Conservation (phyloP, 768 basidiomycete species). For the Lactarius trivialis region DNA sequence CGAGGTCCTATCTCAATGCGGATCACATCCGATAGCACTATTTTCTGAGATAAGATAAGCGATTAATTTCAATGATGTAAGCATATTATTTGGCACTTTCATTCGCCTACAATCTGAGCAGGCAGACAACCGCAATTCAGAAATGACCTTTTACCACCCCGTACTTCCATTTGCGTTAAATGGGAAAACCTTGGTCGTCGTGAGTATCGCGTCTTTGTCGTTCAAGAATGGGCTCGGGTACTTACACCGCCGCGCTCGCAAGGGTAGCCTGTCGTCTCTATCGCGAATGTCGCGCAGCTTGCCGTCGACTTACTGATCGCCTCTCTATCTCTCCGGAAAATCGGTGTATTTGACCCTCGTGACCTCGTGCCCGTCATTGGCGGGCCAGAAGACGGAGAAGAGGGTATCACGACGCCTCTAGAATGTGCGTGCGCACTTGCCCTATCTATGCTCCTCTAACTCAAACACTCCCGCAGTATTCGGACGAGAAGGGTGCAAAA, state of each 20-base stretch:
- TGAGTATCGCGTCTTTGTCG: conserved; percentile 5
- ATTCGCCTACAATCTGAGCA: background rate
- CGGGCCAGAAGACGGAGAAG: conserved; percentile 52
- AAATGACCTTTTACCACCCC: conserved; percentile 19
- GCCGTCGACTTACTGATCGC: conserved; percentile 68
- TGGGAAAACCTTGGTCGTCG: conserved; percentile 15
- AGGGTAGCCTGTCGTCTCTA: conserved; percentile 63
- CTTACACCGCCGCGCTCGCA: conserved; percentile 13
- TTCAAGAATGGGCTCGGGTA: background rate
- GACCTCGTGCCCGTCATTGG: conserved; percentile 69
- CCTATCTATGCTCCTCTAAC: conserved; percentile 3
- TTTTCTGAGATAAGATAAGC: too few relatives aligned
- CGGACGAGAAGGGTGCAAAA: conserved; percentile 40
- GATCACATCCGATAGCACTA: background rate
- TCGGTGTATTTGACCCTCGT: conserved; percentile 58
- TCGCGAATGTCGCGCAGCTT: conserved; percentile 77
- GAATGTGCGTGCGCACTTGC: conserved; percentile 39
- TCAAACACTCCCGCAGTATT: conserved; percentile 46
- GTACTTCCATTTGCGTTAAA: background rate
- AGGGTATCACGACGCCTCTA: conserved; percentile 64
- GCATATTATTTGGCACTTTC: background rate
- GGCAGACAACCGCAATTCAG: background rate
- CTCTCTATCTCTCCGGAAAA: conserved; percentile 49
- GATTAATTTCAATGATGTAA: too few relatives aligned
- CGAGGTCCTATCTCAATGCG: background rate